Conservation (phyloP, 345 rosid species). For the Mangifera indica region DNA sequence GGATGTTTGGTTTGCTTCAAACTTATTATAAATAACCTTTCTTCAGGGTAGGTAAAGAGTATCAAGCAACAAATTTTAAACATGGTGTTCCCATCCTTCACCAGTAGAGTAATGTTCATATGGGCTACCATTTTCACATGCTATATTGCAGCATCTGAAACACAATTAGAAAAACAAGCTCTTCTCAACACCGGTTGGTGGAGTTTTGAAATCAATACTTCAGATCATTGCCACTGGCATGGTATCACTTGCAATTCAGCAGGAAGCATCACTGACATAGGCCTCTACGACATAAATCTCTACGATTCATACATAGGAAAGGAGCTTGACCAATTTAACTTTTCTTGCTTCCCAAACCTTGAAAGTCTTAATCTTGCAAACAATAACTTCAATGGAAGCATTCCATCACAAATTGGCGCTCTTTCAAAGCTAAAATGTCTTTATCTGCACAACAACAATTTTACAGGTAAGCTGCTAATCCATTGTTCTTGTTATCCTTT, state of each 20-base stretch:
- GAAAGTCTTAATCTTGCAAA: background rate
- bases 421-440: background rate
- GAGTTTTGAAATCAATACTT: background rate
- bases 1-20: background rate
- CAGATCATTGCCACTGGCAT: background rate
- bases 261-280: background rate
- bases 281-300: background rate
- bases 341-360: slow-evolving; percentile 1
- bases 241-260: background rate
- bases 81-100: background rate
- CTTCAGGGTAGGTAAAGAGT: background rate
- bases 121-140: background rate
- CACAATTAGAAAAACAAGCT: background rate
- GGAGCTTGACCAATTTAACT: background rate
- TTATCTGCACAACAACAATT: background rate
- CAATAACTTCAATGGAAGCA: background rate
- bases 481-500: background rate
- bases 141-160: background rate
- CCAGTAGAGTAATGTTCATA: background rate
- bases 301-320: background rate
- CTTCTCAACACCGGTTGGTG: background rate
- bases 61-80: background rate
- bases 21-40: background rate
- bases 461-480: background rate
- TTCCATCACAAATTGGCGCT: background rate